Evolutionary conservation across 1,139 yeast species (phyloP).

Genomic region (Spathaspora sp.): DNA sequence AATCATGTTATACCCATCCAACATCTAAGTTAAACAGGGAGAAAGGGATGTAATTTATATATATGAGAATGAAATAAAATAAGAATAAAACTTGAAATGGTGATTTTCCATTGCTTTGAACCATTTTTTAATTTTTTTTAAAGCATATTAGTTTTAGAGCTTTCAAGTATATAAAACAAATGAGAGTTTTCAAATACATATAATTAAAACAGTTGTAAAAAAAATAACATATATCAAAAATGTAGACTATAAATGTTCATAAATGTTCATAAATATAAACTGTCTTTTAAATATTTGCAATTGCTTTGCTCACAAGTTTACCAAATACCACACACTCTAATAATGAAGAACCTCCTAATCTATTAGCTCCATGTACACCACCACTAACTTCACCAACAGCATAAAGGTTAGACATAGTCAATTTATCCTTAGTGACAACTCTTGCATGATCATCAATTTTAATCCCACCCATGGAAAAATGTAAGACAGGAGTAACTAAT

Average conservation of each 20-base stretch:
- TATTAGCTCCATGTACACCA: constrained; percentile 39
- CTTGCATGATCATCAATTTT: constrained; percentile 27
- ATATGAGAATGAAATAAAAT: not conserved
- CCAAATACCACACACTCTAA: constrained; percentile 44
- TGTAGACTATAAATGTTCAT: not conserved
- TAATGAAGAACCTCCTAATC: constrained; percentile 39
- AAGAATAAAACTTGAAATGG: constrained; percentile 1
- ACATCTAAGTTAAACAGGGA: constrained; percentile 63
- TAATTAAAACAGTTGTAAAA: constrained; percentile 5
- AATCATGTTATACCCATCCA: constrained; percentile 99
- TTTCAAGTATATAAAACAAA: constrained; percentile 6
- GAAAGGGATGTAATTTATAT: constrained; percentile 6
- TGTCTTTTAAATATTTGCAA: not conserved
- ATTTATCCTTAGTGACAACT: constrained; percentile 21
- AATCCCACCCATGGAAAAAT: constrained; percentile 43
- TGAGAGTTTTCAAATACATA: constrained; percentile 7
- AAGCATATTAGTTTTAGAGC: constrained; percentile 5
- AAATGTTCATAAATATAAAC: not conserved
- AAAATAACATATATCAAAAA: constrained; percentile 1
- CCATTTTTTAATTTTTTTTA: constrained; percentile 2
- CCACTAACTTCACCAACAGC: constrained; percentile 43
- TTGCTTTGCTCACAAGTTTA: constrained; percentile 16
- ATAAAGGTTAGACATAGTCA: constrained; percentile 23
- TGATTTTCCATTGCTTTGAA: constrained; percentile 3
- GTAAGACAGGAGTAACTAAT: constrained; percentile 38